Evolutionary conservation across 176 grass and related monocot species (phyloP).

Genomic region (Typha latifolia): DNA sequence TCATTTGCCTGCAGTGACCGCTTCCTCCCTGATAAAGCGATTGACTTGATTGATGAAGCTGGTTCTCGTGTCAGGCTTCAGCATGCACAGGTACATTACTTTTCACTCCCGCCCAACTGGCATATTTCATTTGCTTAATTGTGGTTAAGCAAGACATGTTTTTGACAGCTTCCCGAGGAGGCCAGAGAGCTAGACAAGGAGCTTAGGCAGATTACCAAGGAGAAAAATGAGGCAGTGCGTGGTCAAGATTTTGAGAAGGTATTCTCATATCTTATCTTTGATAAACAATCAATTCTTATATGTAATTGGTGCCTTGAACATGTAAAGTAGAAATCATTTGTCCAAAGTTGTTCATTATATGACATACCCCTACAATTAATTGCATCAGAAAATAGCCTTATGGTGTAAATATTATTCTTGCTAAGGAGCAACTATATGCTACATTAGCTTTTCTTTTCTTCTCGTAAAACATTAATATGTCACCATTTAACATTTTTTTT

Average conservation of each 20-base stretch:
- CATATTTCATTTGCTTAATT: background rate
- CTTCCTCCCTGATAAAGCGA: conserved; percentile 88
- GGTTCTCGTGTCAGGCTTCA: conserved; percentile 77
- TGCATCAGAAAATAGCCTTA: too few species aligned
- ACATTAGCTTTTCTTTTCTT: too few species aligned
- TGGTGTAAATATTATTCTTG: too few species aligned
- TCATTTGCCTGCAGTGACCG: conserved; percentile 42
- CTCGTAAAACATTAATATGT: too few species aligned
- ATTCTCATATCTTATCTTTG: background rate
- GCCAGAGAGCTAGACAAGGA: conserved; percentile 79
- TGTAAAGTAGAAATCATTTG: background rate
- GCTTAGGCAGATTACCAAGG: conserved; percentile 69
- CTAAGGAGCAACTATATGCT: too few species aligned
- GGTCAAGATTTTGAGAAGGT: conserved; percentile 95
- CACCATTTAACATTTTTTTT: too few species aligned
- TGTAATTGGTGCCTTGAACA: background rate
- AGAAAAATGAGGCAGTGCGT: conserved; percentile 83
- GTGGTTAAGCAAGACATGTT: background rate
- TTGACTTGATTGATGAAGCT: conserved; percentile 92
- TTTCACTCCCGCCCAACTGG: background rate
- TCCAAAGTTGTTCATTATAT: too few species aligned
- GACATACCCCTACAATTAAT: too few species aligned
- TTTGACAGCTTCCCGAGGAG: conserved; percentile 63
- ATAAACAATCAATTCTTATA: background rate
- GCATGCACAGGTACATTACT: conserved; percentile 55